Base-by-base conservation (phyloP, 2,329 filamentous ascomycete genomes). In the Neospermospora avenae region DNA sequence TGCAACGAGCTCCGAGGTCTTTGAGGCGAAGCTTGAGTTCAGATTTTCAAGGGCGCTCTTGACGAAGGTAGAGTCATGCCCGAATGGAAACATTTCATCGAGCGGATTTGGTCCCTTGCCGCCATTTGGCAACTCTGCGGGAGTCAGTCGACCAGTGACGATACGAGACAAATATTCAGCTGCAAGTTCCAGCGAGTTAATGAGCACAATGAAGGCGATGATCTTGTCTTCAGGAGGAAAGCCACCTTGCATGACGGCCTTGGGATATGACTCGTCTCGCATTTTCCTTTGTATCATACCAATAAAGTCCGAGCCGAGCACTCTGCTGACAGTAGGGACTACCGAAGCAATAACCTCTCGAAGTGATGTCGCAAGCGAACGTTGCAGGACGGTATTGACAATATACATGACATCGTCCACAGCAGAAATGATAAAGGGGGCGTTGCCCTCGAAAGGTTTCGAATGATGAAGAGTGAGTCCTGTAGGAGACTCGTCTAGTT, bases 321-420 rank as follows among this genome's bases (percentile, higher is more conserved):
- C 87, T 35, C 91, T 85, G 18, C 88, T 85, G 4, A 98, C 80
- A 0, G 87, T 89, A 2, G 92, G 89, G 25, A 97, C 77, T 6
- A 96, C 89, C 59, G 84, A 90, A 44, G 85, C 84, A 22, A 96
- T 83, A 3, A 96, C 86, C 18, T 87, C 82, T 66, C 87, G 81
- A 72, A 97, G 93, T 2, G 90, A 91, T 0, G 96, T 98, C 0
- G 90, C 88, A 22, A 98, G 80, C 0, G 91, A 90, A 65, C 93
- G 88, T 65, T 96, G 89, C 7, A 98, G 81, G 35, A 98, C 89
- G 54, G 93, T 88, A 72, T 96, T 96, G 72, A 96, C 90, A 68
- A 99, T 97, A 76, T 98, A 99, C 93, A 99, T 98, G 71, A 98
- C 92, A 76, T 97, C 95, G 77, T 99, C 95, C 8, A 99, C 93